Conservation (phyloP, 2,329 filamentous ascomycete species). For the Cladosporium oxysporum region DNA sequence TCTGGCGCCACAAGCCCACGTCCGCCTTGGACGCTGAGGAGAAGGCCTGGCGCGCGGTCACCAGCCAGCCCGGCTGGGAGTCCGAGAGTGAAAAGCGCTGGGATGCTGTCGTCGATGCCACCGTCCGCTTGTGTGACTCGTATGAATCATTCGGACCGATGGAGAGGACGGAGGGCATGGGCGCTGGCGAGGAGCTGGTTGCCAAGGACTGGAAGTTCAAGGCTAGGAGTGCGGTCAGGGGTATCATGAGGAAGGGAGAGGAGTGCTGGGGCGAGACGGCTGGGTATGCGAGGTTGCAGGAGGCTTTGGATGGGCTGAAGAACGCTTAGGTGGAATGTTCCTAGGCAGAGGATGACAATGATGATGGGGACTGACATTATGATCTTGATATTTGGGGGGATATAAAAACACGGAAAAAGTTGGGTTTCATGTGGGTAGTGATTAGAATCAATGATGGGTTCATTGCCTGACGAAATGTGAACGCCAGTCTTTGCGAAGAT, state of each 20-base stretch:
- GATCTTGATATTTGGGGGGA: not conserved
- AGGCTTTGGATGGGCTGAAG: constrained; percentile 46
- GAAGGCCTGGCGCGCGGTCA: constrained; percentile 80
- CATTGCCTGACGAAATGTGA: not conserved
- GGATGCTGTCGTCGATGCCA: constrained; percentile 73
- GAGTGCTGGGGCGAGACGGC: constrained; percentile 78
- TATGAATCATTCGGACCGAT: constrained; percentile 70
- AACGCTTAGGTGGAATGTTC: not conserved
- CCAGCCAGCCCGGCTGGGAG: constrained; percentile 56
- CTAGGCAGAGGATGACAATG: not conserved
- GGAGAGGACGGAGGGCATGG: constrained; percentile 55
- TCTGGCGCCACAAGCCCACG: constrained; percentile 70
- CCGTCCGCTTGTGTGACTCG: constrained; percentile 76
- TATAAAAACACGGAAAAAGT: not conserved
- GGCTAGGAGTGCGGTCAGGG: constrained; percentile 78
- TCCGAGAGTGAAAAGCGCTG: constrained; percentile 65
- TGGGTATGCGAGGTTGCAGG: constrained; percentile 65
- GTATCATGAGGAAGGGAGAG: constrained; percentile 78
- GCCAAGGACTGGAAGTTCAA: constrained; percentile 86
- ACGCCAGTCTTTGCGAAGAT: not conserved
- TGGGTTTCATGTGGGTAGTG: not conserved
- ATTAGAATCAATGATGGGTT: not conserved
- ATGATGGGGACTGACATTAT: not conserved
- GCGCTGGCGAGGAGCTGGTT: constrained; percentile 62
- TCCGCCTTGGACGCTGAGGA: constrained; percentile 82